Evolutionary conservation across 345 rosid genomes (phyloP).

Genomic region (Salix viminalis): DNA sequence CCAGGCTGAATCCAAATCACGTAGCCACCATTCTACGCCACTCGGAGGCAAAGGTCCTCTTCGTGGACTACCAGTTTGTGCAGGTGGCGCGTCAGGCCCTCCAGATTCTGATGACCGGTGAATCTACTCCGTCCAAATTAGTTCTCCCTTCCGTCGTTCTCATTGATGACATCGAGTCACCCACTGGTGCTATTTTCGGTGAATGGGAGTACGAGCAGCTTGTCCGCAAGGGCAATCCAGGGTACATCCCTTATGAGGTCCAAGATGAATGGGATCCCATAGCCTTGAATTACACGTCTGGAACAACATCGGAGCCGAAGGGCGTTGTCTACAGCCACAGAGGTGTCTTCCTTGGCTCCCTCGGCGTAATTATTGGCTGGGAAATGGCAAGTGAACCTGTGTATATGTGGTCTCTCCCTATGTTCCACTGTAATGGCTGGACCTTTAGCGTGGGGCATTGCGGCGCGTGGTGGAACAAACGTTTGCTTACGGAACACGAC

Average conservation of each 20-base stretch:
- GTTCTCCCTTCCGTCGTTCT: constrained; percentile 43
- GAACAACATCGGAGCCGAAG: constrained; percentile 68
- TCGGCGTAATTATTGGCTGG: constrained; percentile 52
- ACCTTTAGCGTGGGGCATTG: constrained; percentile 67
- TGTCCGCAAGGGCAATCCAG: constrained; percentile 35
- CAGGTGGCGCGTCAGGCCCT: constrained; percentile 51
- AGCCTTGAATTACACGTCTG: constrained; percentile 65
- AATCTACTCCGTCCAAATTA: not conserved
- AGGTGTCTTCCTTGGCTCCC: constrained; percentile 62
- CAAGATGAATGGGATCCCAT: constrained; percentile 65
- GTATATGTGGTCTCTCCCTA: constrained; percentile 75
- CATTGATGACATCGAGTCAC: constrained; percentile 52
- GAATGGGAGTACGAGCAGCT: constrained; percentile 60
- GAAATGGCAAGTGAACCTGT: constrained; percentile 63
- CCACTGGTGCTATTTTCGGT: constrained; percentile 41
- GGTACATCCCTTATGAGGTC: constrained; percentile 15
- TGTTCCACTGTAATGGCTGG: constrained; percentile 89
- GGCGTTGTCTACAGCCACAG: constrained; percentile 79
- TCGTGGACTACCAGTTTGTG: constrained; percentile 54
- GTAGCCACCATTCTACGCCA: constrained; percentile 60
- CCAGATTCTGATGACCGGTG: constrained; percentile 16
- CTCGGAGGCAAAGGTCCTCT: constrained; percentile 58
- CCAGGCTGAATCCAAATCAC: constrained; percentile 62
- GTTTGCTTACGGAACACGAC: constrained; percentile 61
- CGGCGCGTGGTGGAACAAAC: constrained; percentile 74